These are phyloP conservation scores for Raphanus hybrid DNA, from an alignment of 441 rosid genomes.

Conservation along the genomic window DNA sequence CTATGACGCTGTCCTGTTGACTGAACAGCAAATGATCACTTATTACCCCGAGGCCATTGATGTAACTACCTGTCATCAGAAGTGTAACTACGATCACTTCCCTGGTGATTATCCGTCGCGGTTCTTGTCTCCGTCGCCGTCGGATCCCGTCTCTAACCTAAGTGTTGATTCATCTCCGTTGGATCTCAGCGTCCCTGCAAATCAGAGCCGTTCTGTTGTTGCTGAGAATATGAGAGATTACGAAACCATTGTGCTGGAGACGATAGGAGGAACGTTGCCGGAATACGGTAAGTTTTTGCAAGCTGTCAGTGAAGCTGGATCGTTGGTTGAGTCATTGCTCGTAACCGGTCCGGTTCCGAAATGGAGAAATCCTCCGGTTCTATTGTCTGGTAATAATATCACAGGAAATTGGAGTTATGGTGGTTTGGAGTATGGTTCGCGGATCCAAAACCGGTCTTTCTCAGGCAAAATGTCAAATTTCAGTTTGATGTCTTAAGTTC, in stretches of 20 bases:
- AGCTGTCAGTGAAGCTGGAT: slow-evolving; percentile 44
- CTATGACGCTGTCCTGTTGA: not conserved
- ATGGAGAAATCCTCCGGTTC: slow-evolving; percentile 45
- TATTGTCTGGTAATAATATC: not conserved
- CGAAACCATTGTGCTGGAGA: slow-evolving; percentile 36
- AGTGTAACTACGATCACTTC: not conserved
- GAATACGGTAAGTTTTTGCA: slow-evolving; percentile 48
- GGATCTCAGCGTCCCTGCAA: slow-evolving; percentile 1
- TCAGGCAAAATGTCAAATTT: slow-evolving; percentile 23
- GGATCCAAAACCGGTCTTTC: slow-evolving; percentile 28
- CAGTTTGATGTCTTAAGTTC: slow-evolving; percentile 21
- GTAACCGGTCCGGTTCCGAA: slow-evolving; percentile 46
- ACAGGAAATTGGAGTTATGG: slow-evolving; percentile 12
- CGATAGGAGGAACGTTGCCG: slow-evolving; percentile 37
- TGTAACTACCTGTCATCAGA: not conserved
- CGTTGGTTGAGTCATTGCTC: slow-evolving; percentile 37
- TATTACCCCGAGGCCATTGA: not conserved
- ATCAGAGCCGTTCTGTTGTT: slow-evolving; percentile 10
- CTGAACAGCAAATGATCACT: not conserved
- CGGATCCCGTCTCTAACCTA: slow-evolving; percentile 2
- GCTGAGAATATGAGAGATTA: slow-evolving; percentile 6
- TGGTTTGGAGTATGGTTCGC: slow-evolving; percentile 27
- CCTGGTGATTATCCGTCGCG: not conserved
- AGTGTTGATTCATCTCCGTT: slow-evolving; percentile 1
- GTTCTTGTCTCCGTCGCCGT: slow-evolving; percentile 16